Evolutionary conservation across 306 rosid genomes (phyloP).

Genomic region (Comarum palustre): DNA sequence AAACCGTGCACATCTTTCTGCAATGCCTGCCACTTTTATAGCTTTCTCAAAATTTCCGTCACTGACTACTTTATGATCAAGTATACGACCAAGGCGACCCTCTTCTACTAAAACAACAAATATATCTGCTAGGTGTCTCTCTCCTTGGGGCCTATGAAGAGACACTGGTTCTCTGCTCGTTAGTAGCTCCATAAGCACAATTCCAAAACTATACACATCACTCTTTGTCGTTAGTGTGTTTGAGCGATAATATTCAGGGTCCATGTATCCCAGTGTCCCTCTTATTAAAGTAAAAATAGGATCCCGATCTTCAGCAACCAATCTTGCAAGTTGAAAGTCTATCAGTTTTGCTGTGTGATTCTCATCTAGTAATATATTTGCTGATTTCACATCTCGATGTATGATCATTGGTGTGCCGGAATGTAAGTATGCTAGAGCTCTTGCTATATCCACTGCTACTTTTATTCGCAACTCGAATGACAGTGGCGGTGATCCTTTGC

Average conservation of each 20-base stretch:
- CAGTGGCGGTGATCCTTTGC: neutral
- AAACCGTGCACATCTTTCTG: slow-evolving; percentile 3
- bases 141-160: neutral
- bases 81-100: neutral
- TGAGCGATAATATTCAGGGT: neutral
- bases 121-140: neutral
- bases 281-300: too few species aligned
- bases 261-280: neutral
- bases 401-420: neutral
- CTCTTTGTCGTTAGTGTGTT: neutral
- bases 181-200: neutral
- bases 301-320: neutral
- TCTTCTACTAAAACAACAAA: too few species aligned
- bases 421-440: neutral
- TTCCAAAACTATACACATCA: neutral
- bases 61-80: neutral
- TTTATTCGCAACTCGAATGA: neutral
- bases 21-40: neutral
- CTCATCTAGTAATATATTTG: neutral
- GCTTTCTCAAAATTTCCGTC: neutral
- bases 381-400: neutral
- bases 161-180: neutral
- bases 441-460: neutral
- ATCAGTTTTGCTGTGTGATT: neutral
- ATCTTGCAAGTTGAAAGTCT: neutral